Conservation (phyloP, 805 yeast species). For the Candida suzukii region DNA sequence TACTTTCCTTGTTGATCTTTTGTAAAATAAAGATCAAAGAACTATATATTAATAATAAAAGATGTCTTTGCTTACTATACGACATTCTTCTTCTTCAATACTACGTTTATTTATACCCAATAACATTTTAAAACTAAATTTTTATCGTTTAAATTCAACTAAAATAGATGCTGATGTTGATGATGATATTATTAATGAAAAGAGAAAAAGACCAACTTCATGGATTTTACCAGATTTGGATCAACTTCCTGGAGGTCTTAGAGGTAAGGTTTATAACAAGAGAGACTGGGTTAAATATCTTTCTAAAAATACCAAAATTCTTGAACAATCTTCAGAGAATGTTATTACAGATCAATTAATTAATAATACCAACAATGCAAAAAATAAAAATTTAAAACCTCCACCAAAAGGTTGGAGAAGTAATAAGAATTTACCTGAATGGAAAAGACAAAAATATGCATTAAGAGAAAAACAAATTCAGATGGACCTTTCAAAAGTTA, state of each 20-base stretch:
- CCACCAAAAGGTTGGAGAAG: slow-evolving; percentile 43
- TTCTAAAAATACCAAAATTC: slow-evolving; percentile 12
- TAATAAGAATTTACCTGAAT: slow-evolving; percentile 41
- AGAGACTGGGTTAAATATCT: slow-evolving; percentile 19
- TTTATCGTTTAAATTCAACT: too few relatives aligned
- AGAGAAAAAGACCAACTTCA: slow-evolving; percentile 13
- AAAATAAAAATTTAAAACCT: slow-evolving; percentile 1
- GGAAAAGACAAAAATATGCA: slow-evolving; percentile 67
- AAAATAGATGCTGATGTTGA: too few relatives aligned
- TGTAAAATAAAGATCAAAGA: too few relatives aligned
- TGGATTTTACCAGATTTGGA: slow-evolving; percentile 31
- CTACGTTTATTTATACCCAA: too few relatives aligned
- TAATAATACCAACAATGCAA: slow-evolving; percentile 2
- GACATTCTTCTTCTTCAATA: too few relatives aligned
- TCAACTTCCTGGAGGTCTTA: slow-evolving; percentile 25
- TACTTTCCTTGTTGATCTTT: too few relatives aligned
- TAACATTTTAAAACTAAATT: too few relatives aligned
- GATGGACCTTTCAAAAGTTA: slow-evolving; percentile 58
- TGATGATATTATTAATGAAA: too few relatives aligned
- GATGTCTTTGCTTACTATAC: too few relatives aligned
- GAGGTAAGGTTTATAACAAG: slow-evolving; percentile 25
- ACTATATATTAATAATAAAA: too few relatives aligned
- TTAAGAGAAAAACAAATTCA: slow-evolving; percentile 53
- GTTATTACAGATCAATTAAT: slow-evolving; percentile 2
- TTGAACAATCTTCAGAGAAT: slow-evolving; percentile 7